A percentile compares a stretch with the other conserved stretches of the same genome.
Evolutionary conservation across 768 basidiomycete genomes (phyloP).

Genomic region (Trametes villosa): DNA sequence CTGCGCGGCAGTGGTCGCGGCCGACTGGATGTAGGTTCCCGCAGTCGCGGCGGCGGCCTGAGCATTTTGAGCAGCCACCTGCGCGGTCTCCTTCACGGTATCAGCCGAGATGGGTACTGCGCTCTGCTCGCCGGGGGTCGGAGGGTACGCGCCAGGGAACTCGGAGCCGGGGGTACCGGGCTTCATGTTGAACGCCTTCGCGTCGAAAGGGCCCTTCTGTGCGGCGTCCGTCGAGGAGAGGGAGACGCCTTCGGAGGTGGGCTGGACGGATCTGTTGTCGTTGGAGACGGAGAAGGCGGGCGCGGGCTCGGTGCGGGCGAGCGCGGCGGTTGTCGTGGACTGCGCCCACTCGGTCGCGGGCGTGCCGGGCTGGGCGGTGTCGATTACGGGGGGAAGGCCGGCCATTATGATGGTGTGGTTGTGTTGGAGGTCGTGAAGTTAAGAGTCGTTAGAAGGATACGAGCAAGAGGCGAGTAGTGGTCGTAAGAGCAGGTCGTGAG

Average conservation of each 20-base stretch:
- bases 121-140: slow-evolving; percentile 11
- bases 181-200: background rate
- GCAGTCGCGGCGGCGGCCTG: slow-evolving; percentile 10
- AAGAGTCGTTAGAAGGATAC: background rate
- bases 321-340: slow-evolving; percentile 28
- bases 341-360: slow-evolving; percentile 28
- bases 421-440: background rate
- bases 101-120: background rate
- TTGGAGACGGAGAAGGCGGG: slow-evolving; percentile 3
- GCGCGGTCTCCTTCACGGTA: slow-evolving; percentile 17
- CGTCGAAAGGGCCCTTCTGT: slow-evolving; percentile 19
- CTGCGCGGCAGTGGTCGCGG: slow-evolving; percentile 23
- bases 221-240: slow-evolving; percentile 16
- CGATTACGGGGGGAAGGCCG: slow-evolving; percentile 22
- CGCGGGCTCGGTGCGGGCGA: slow-evolving; percentile 21
- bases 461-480: background rate
- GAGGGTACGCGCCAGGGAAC: slow-evolving; percentile 27
- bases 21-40: slow-evolving; percentile 15
- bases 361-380: slow-evolving; percentile 24
- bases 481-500: background rate
- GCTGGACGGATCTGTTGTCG: background rate
- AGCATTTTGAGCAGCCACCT: slow-evolving; percentile 14
- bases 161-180: slow-evolving; percentile 13
- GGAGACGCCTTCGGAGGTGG: slow-evolving; percentile 9
- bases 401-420: slow-evolving; percentile 16